Conservation (phyloP, 2,329 filamentous ascomycete genomes). For the Fusarium annulatum region DNA sequence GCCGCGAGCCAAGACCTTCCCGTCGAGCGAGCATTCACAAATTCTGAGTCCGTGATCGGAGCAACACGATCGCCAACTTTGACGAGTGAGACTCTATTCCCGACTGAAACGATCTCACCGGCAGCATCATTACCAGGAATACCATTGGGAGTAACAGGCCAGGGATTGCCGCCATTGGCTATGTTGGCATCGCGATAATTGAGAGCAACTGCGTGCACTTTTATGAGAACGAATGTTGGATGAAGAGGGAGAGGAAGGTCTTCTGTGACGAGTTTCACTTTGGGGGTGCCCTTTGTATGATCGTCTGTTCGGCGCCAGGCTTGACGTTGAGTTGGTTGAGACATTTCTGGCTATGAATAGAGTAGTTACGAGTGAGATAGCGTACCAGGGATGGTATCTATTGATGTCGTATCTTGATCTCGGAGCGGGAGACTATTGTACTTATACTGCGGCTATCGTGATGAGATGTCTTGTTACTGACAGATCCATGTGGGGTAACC, state of each 20-base stretch:
- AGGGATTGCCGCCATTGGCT: constrained; percentile 54
- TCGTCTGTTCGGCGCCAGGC: constrained; percentile 47
- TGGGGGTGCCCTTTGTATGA: constrained; percentile 46
- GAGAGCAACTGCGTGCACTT: constrained; percentile 48
- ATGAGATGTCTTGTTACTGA: not conserved
- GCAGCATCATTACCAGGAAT: constrained; percentile 54
- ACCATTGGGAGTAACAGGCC: constrained; percentile 51
- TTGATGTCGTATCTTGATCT: not conserved
- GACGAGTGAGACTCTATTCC: constrained; percentile 49
- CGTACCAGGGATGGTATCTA: too few species aligned
- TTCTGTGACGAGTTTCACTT: constrained; percentile 51
- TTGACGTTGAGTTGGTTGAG: constrained; percentile 29
- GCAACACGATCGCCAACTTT: constrained; percentile 51
- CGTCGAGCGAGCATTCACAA: constrained; percentile 52
- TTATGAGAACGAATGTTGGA: constrained; percentile 47
- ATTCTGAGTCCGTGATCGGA: constrained; percentile 53
- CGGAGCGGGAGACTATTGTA: not conserved
- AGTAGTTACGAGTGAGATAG: not conserved
- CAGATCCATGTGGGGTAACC: not conserved
- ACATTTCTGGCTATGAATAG: not conserved
- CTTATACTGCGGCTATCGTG: not conserved
- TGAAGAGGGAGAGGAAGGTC: constrained; percentile 45
- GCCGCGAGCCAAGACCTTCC: constrained; percentile 56
- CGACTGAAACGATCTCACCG: constrained; percentile 53
- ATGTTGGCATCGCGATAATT: constrained; percentile 53